Evolutionary conservation across 2,329 filamentous ascomycete genomes (phyloP), one percentile per base, ranked within the genome.

Genomic region (Colletotrichum camelliae): DNA sequence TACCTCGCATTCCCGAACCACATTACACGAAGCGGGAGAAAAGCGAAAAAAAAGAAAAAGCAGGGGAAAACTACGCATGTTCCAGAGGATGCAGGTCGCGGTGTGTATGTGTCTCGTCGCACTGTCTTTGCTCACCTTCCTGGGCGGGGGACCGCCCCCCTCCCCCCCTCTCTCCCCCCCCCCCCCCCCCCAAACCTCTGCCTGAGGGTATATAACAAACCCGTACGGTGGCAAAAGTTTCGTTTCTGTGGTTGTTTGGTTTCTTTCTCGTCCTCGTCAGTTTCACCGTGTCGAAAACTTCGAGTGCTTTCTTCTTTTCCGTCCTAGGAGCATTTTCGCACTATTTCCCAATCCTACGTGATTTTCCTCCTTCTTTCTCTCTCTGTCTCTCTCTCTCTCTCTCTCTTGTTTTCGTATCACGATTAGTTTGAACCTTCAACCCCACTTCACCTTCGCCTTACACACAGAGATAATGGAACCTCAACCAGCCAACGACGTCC

Each of bases 181-280:
- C 10, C 43, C 43, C 10, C 43, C 43, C 31, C 31, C 43, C 43
- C 43, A 52, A 48, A n/a, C n/a, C 13, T n/a, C 35, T 10, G 43
- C 55, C 16, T 13, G 33, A 67, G 13, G 68, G 62, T 75, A 75
- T 75, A 75, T 75, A 75, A 73, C 69, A n/a, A 57, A 57, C 15
- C 39, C 62, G 39, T 43, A 21, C 13, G 62, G 73, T 73, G 73
- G 73, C 73, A 35, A 48, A 75, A 68, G 43, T 52, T 52, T 52
- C n/a, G 10, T 21, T 62, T 57, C 68, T 18, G 13, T 21, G 18
- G 5, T 12, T 12, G 33, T 13, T 31, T 52, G 16, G 10, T 52
- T 62, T 21, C 16, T 4, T 33, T 66, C 62, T 35, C 24, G n/a
- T 29, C 37, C 16, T 24, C 29, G 12, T 48, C 62, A 12, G 24